Percentiles rank a stretch among this genome's conserved stretches.
Conservation (phyloP, 192 early-diverging fungal genomes). For the Backusella westeae region DNA sequence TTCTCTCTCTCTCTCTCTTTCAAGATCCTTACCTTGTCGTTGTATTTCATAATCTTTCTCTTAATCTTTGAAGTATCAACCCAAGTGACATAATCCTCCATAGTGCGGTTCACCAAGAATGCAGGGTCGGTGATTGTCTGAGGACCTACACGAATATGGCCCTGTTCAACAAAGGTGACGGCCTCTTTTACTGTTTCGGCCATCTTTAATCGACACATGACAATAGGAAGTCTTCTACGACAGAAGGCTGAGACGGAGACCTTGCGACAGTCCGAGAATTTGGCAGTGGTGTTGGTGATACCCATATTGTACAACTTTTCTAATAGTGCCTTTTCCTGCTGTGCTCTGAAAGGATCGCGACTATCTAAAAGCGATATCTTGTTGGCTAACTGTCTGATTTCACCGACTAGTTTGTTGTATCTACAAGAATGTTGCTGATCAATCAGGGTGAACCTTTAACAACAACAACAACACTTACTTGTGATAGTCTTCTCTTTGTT, state of each 20-base stretch:
- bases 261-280: constrained; percentile 75
- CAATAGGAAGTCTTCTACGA: constrained; percentile 81
- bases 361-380: constrained; percentile 82
- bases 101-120: constrained; percentile 78
- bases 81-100: constrained; percentile 98
- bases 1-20: not conserved
- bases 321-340: constrained; percentile 75
- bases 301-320: constrained; percentile 89
- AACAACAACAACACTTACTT: constrained; percentile 49
- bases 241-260: constrained; percentile 88
- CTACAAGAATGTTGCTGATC: constrained; percentile 29
- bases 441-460: not conserved
- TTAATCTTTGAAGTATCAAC: constrained; percentile 97
- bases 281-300: constrained; percentile 72
- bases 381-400: constrained; percentile 81
- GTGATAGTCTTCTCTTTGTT: constrained; percentile 85
- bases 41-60: constrained; percentile 94
- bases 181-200: constrained; percentile 90
- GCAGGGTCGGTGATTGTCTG: constrained; percentile 89
- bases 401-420: constrained; percentile 81
- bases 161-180: constrained; percentile 89
- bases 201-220: constrained; percentile 96
- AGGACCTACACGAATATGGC: constrained; percentile 92
- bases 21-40: constrained; percentile 63
- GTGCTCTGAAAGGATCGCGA: constrained; percentile 73